A percentile compares a stretch with the other conserved stretches of the same genome.
These are phyloP conservation scores for Cucumis hystrix DNA, from an alignment of 306 rosid species.

Conservation along the genomic window DNA sequence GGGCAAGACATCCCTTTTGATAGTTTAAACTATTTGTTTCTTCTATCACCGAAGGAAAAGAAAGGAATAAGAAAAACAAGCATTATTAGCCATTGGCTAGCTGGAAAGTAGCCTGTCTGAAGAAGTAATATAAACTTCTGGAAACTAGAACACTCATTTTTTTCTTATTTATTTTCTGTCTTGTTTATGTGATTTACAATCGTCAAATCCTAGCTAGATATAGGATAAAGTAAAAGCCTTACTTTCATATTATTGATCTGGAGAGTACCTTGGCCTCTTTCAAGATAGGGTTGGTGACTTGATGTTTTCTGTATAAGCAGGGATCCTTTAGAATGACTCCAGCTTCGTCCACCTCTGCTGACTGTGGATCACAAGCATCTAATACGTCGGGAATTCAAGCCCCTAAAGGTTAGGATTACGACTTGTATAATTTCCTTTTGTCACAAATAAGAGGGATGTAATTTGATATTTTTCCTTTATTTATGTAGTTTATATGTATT, in stretches of 20 bases:
- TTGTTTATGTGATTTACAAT: not conserved
- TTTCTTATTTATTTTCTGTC: not conserved
- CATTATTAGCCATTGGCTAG: not conserved
- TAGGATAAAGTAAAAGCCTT: not conserved
- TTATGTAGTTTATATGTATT: not conserved
- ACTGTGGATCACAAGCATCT: conserved; percentile 46
- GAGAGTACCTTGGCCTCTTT: not conserved
- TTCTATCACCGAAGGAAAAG: not conserved
- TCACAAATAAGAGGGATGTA: not conserved
- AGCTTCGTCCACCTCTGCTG: conserved; percentile 29
- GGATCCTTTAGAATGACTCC: conserved; percentile 41
- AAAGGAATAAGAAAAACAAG: not conserved
- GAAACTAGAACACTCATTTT: not conserved
- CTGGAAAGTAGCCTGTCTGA: not conserved
- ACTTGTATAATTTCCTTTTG: not conserved
- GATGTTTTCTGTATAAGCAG: conserved; percentile 26
- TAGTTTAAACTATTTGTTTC: not conserved
- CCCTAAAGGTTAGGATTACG: conserved; percentile 44
- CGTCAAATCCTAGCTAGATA: not conserved
- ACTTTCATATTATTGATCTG: not conserved
- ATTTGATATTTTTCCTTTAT: not conserved
- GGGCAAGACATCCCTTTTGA: not conserved
- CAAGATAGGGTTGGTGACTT: conserved; percentile 10
- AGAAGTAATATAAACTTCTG: not conserved
- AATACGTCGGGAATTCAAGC: conserved; percentile 30